Base-by-base conservation (phyloP, 2,329 filamentous ascomycete genomes). In the Fusarium nelsonii region DNA sequence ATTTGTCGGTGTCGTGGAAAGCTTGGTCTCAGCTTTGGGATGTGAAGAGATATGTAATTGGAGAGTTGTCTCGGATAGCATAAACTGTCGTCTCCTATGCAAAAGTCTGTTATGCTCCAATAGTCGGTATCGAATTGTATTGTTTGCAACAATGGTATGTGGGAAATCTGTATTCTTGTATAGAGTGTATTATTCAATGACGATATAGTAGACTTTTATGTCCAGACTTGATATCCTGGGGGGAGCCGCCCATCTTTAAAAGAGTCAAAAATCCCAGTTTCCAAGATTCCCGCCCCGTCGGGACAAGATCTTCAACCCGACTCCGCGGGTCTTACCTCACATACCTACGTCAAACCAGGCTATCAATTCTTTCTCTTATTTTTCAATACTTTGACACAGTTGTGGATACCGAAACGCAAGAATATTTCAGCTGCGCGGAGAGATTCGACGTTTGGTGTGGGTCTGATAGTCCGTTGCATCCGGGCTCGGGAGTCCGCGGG, bases 401-500 rank as follows among this genome's bases (percentile, higher is more conserved):
- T n/a, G 53, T 65, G 62, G 60, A 65, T 51, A 51, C 52, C 39
- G 3, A 37, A 16, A 64, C 30, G 16, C 16, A 30, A 12, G 48
- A 41, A 26, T 32, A 18, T 30, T 30, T 28, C 41, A 43, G 32
- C 44, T 37, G 26, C 20, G 28, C 43, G n/a, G 43, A 18, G 16
- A 45, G 43, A 32, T 45, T 45, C 28, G 43, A 32, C 14, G 6
- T 45, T 45, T 32, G 23, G 30, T 23, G 60, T 65, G 60, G 62
- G 53, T 40, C 62, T 23, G 28, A 3, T 18, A 20, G 20, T 45
- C 37, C 51, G 41, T 26, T 43, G n/a, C 4, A 20, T 3, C 60
- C 43, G 58, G 32, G 36, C 20, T 63, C 60, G 45, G 62, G 26
- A 4, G 10, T 49, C 61, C 62, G 62, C 62, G 62, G 62, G 36